Conservation (phyloP, 257 asterid genomes). For the Solanum rostratum region DNA sequence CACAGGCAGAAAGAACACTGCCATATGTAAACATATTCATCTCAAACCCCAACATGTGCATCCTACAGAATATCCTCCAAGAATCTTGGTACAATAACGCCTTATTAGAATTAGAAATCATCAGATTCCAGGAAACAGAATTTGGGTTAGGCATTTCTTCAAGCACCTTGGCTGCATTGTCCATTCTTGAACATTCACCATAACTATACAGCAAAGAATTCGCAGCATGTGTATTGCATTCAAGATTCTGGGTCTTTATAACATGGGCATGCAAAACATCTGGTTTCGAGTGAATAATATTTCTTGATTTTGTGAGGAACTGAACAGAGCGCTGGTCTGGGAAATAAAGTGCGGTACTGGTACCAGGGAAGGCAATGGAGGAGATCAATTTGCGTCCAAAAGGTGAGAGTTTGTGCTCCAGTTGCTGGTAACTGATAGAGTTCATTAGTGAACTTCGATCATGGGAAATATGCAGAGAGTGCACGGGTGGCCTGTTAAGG, state of each 20-base stretch:
- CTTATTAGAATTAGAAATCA: slow-evolving; percentile 49
- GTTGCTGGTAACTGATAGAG: slow-evolving; percentile 11
- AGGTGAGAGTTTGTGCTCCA: slow-evolving; percentile 8
- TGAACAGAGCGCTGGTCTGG: slow-evolving; percentile 7
- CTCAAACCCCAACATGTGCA: slow-evolving; percentile 30
- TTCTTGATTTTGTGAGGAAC: slow-evolving; percentile 20
- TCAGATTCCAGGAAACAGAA: slow-evolving; percentile 48
- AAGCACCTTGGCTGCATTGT: slow-evolving; percentile 44
- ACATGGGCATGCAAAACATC: slow-evolving; percentile 35
- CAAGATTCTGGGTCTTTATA: slow-evolving; percentile 19
- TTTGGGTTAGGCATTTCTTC: slow-evolving; percentile 44
- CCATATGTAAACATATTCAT: slow-evolving; percentile 53
- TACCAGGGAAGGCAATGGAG: slow-evolving; percentile 12
- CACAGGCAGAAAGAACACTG: slow-evolving; percentile 50
- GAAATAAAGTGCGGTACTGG: not conserved
- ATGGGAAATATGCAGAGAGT: not conserved
- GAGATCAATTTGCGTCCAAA: slow-evolving; percentile 16
- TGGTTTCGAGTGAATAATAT: slow-evolving; percentile 22
- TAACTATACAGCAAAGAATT: slow-evolving; percentile 36
- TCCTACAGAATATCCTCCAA: slow-evolving; percentile 42
- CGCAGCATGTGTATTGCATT: slow-evolving; percentile 15
- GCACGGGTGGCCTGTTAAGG: not conserved
- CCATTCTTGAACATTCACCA: slow-evolving; percentile 26
- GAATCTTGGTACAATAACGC: slow-evolving; percentile 33
- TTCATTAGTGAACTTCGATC: slow-evolving; percentile 21